Evolutionary conservation across 139 green algal species (phyloP), one percentile per base, ranked within the genome.

Genomic region (Tetratostichococcus sp.): DNA sequence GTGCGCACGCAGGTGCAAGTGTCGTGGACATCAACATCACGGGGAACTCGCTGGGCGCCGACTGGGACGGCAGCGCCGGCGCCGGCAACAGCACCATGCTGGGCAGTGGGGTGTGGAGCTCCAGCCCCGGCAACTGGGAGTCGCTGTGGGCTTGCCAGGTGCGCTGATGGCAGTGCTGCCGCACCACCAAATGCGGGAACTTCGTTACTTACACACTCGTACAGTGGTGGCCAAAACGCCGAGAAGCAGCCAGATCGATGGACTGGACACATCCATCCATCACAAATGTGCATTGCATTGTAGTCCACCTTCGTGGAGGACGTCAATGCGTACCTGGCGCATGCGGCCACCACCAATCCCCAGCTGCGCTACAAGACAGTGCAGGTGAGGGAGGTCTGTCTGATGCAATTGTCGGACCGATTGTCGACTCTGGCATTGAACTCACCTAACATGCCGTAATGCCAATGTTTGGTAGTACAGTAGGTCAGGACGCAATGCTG

Each of bases 41-140:
- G 1, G 62, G 69, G 39, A 80, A 80, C 62, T 22, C n/a, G 30
- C 31, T 76, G 35, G 75, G 75, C 17, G 25, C 22, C 25, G 69
- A 75, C 57, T 80, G 75, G 75, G 68, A 71, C 21, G 69, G 68
- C 22, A 67, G 62, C 58, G 35, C 35, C 8, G 70, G 70, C 34
- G 19, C 39, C 1, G 70, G 59, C 6, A 65, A 58, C 1, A 65
- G 58, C 30, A 35, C 58, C 16, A 50, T 11, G 6, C 11, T 50
- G 39, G 39, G 8, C 39, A 50, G 11, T 6, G 75, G 75, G 30
- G n/a, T 75, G 69, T 80, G 75, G 75, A 80, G 75, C 58, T 57
- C 75, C 43, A 23, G 23, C 11, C 6, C 6, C 50, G 75, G 69
- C 16, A 30, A 31, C 34, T 80, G 75, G 75, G 69, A 65, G 69